Base-by-base conservation (phyloP, 164 flowering plant genomes). In the Saururus chinensis region DNA sequence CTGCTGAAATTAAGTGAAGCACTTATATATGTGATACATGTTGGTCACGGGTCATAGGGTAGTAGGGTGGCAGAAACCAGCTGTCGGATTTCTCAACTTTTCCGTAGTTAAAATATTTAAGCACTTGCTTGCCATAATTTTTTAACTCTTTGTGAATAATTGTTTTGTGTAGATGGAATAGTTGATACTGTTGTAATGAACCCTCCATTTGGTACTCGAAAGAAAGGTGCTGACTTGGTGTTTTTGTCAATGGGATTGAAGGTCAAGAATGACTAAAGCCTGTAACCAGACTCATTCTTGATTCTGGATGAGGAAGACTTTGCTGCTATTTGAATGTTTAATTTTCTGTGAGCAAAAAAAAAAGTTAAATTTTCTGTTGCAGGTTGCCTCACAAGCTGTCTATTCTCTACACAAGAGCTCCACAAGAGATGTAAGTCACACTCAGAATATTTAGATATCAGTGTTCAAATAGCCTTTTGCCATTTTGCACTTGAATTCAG, bases 181-280 rank as follows among this genome's bases (percentile, higher is more conserved):
- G 81, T 93, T 49, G 92, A 93, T 70, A 93, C 96, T 64, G 82
- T 90, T 61, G 84, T 88, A 51, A 93, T 93, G 99, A 90, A 93
- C 75, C 99, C 97, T 66, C 96, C 99, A 60, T 91, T 95, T 84
- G 99, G 99, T 56, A 95, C 97, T 25, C 79, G 93, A 55, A 84
- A 59, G 62, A 95, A 91, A 74, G 99, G 99, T 30, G 92, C 88
- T 49, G 96, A 95, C 76, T 80, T 95, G 92, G 91, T 82, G 58
- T 91, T 95, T 74, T 87, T 93, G 9, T 60, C 21, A 58, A 63
- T 63, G 45, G 97, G 88, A 65, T 74, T 95, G 73, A 79, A 83
- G 88, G 99, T 90, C 66, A 57, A 17, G 57, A 16, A 51, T 41
- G 57, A 14, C 19, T 11, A 9, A 48, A 1, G 49, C 14, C 17